Percentiles rank a stretch among this genome's conserved stretches.
Conservation (phyloP, 495 filamentous ascomycete genomes). For the Oidiodendron maius region DNA sequence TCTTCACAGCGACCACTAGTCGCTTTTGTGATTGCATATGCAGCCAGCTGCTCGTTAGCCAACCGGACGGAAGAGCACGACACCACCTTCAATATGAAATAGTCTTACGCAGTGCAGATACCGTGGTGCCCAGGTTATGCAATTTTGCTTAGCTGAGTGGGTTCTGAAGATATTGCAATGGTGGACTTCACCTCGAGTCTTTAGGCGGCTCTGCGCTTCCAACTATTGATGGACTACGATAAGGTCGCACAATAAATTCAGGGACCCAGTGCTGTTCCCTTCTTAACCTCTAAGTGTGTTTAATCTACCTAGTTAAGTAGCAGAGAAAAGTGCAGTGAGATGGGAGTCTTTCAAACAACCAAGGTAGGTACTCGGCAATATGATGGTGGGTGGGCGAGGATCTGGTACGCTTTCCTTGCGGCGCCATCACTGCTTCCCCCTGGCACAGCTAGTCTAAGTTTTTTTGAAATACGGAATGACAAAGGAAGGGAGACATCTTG, state of each 20-base stretch:
- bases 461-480: no score
- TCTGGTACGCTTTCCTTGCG: no score
- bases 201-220: neutral
- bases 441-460: no score
- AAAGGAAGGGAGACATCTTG: no score
- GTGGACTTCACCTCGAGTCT: constrained; percentile 1
- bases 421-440: no score
- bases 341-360: no score
- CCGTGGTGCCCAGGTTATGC: neutral
- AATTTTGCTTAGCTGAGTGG: neutral
- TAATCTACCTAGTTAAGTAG: no score
- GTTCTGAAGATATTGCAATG: neutral
- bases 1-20: neutral
- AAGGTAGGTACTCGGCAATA: no score
- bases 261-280: no score
- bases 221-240: neutral
- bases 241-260: neutral
- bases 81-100: neutral
- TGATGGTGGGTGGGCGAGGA: no score
- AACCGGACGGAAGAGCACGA: constrained; percentile 1
- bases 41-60: neutral
- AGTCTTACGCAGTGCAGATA: neutral
- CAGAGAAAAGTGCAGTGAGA: no score
- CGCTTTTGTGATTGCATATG: constrained; percentile 4
- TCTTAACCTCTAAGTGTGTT: no score